Conservation (phyloP, 495 filamentous ascomycete genomes). For the Aspergillus hancockii region DNA sequence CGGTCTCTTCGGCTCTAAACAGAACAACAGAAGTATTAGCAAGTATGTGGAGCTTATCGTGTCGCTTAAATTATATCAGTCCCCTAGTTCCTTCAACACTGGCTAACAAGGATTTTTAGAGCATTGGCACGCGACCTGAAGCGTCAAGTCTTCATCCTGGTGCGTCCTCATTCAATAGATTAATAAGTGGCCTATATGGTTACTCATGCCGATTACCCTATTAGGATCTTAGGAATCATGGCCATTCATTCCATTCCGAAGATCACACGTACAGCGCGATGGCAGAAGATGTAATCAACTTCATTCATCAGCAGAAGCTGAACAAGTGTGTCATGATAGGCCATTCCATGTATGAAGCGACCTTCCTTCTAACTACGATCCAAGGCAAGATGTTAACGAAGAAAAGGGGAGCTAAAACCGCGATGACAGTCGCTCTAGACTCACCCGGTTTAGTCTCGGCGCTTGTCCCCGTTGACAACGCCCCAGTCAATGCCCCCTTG, state of each 20-base stretch:
- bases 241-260: constrained; percentile 76
- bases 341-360: constrained; percentile 94
- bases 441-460: constrained; percentile 63
- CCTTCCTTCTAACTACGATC: no score
- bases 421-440: constrained; percentile 82
- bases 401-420: constrained; percentile 85
- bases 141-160: constrained; percentile 79
- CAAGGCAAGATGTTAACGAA: not conserved
- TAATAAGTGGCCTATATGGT: not conserved
- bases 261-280: constrained; percentile 82
- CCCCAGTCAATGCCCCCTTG: constrained; percentile 77
- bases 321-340: constrained; percentile 76
- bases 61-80: no score
- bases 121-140: constrained; percentile 79
- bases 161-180: constrained; percentile 41
- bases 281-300: constrained; percentile 82
- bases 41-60: constrained; percentile 82
- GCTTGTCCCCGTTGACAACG: constrained; percentile 89
- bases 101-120: constrained; percentile 46
- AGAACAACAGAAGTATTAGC: constrained; percentile 94
- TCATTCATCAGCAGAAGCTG: constrained; percentile 74
- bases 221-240: constrained; percentile 93
- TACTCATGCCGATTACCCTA: not conserved
- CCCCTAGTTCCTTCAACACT: constrained; percentile 5
- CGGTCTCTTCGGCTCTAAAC: constrained; percentile 93